Percentiles rank a stretch among this genome's conserved stretches.
phyloP scores from a whole-genome alignment of 805 yeast genomes.

The Metschnikowia amazonensis region DNA sequence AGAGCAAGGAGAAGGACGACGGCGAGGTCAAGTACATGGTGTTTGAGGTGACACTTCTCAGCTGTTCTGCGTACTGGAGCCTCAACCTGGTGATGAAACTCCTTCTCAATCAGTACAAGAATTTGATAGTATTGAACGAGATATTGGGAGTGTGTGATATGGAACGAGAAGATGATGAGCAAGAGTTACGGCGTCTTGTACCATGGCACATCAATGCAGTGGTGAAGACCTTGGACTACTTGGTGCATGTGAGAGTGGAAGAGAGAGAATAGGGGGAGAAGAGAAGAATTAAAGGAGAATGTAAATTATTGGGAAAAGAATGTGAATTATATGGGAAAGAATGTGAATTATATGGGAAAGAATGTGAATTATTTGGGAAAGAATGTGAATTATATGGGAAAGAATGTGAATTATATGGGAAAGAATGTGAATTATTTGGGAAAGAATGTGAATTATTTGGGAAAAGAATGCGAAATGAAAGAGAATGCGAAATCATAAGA shows the following conservation, averaged over 20 bases:
- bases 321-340: background rate
- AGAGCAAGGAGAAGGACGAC: conserved; percentile 23
- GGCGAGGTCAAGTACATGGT: conserved; percentile 24
- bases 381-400: no score
- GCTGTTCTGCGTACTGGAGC: conserved; percentile 68
- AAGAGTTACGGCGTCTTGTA: conserved; percentile 31
- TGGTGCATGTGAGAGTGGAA: conserved; percentile 54
- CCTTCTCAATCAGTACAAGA: conserved; percentile 58
- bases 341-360: no score
- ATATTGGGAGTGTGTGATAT: conserved; percentile 28
- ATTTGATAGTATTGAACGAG: conserved; percentile 44
- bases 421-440: no score
- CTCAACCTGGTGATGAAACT: conserved; percentile 51
- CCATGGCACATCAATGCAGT: conserved; percentile 80
- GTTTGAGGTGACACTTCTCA: conserved; percentile 63
- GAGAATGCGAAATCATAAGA: no score
- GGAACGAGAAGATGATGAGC: conserved; percentile 1
- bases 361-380: no score
- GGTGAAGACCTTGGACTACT: conserved; percentile 51
- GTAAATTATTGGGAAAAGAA: background rate
- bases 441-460: no score
- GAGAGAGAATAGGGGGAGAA: background rate
- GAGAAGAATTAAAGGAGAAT: background rate
- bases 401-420: no score
- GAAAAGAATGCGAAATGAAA: no score